Evolutionary conservation across 371 early-diverging fungal genomes (phyloP).

Genomic region (Apophysomyces variabilis): DNA sequence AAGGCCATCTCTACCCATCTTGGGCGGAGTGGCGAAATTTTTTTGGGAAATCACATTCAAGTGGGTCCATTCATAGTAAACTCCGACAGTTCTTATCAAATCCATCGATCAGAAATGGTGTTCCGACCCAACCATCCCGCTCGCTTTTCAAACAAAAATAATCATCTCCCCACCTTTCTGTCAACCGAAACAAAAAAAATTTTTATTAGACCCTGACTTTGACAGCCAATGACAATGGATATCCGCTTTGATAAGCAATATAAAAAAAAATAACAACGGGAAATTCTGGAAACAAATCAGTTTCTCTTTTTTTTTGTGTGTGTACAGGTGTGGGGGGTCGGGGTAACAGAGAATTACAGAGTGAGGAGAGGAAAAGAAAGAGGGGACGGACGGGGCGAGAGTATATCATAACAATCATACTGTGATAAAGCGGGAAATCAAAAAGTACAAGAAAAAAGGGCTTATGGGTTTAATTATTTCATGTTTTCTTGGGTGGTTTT

Average conservation of each 20-base stretch:
- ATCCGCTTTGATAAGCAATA: slow-evolving; percentile 1
- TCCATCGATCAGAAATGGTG: too few species aligned
- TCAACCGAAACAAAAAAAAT: background rate
- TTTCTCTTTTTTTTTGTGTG: background rate
- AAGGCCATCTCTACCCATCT: too few species aligned
- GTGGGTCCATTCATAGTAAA: too few species aligned
- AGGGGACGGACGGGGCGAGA: too few species aligned
- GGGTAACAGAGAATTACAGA: too few species aligned
- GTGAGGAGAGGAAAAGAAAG: too few species aligned
- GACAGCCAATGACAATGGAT: background rate
- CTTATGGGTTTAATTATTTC: background rate
- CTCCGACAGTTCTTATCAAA: too few species aligned
- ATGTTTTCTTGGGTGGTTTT: background rate
- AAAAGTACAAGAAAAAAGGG: too few species aligned
- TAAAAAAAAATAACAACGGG: background rate
- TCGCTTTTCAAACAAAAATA: background rate
- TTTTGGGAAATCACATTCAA: too few species aligned
- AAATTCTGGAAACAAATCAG: background rate
- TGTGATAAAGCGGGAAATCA: background rate
- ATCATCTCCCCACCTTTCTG: slow-evolving; percentile 6
- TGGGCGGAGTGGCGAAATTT: too few species aligned
- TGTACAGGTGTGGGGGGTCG: background rate
- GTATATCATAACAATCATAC: too few species aligned
- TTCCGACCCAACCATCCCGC: background rate
- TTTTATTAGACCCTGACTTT: background rate